A percentile compares a stretch with the other conserved stretches of the same genome.
phyloP scores from a whole-genome alignment of 139 green algal genomes.

The Tetraselmis chui region DNA sequence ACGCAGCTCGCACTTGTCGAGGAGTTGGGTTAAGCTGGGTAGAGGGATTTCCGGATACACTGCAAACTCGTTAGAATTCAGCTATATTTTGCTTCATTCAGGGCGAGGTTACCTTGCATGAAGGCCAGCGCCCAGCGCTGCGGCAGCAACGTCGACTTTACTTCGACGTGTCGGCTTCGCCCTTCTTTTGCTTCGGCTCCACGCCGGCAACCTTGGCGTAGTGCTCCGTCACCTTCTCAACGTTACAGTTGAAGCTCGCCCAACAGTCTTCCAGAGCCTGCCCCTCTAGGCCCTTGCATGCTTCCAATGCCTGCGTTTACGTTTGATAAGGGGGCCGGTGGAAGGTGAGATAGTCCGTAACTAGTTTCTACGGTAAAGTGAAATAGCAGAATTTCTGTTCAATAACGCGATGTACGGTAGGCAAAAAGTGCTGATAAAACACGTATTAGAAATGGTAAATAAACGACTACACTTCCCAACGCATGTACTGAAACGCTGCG shows the following conservation, averaged over 20 bases:
- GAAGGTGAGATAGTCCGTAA: no score
- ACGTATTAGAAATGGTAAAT: no score
- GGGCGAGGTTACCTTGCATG: no score
- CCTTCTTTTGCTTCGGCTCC: neutral
- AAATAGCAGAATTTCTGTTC: no score
- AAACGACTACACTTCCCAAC: no score
- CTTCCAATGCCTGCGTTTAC: neutral
- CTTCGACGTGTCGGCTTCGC: neutral
- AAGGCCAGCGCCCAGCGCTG: no score
- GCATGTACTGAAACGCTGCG: no score
- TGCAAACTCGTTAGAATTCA: neutral
- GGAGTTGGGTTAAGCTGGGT: neutral
- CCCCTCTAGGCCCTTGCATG: neutral
- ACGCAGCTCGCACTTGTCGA: neutral
- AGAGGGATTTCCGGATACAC: neutral
- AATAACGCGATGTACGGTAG: no score
- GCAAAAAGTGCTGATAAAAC: no score
- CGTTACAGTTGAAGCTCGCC: slow-evolving; percentile 1
- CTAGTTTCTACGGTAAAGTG: no score
- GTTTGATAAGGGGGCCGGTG: no score
- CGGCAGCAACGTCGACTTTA: neutral
- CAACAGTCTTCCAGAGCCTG: slow-evolving; percentile 1
- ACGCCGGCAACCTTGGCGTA: slow-evolving; percentile 9
- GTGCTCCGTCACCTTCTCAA: slow-evolving; percentile 6
- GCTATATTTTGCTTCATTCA: neutral